Evolutionary conservation across 495 filamentous ascomycete genomes (phyloP).

Genomic region (Letharia lupina): DNA sequence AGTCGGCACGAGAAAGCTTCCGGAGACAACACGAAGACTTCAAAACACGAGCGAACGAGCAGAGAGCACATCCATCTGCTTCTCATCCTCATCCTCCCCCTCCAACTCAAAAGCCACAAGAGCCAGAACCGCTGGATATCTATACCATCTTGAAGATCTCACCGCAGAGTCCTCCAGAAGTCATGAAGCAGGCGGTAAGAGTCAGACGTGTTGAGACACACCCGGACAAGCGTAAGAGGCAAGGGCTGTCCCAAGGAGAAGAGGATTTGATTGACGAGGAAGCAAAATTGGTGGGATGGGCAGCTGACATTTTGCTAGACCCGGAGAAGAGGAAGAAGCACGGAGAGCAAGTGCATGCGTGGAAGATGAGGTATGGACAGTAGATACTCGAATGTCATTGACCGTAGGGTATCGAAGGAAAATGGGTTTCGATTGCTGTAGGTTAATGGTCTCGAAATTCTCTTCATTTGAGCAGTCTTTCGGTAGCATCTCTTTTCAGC

Average conservation of each 20-base stretch:
- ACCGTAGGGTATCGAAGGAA: not conserved
- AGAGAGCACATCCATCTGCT: not conserved
- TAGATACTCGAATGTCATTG: not conserved
- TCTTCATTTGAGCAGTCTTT: not conserved
- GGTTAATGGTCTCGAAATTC: not conserved
- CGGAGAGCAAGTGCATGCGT: conserved; percentile 5
- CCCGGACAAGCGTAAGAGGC: conserved; percentile 10
- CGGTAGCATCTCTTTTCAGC: not conserved
- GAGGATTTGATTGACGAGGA: conserved; percentile 2
- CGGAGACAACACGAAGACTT: not conserved
- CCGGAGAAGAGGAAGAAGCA: conserved; percentile 8
- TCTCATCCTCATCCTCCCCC: not conserved
- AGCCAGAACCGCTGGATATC: not conserved
- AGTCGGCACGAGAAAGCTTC: not conserved
- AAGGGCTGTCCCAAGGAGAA: conserved; percentile 3
- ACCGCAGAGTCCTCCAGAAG: conserved; percentile 4
- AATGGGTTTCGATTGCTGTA: not conserved
- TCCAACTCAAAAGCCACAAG: not conserved
- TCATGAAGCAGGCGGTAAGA: conserved; percentile 7
- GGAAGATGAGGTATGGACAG: not conserved
- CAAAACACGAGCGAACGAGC: not conserved
- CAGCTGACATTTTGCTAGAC: conserved; percentile 15
- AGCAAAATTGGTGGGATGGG: conserved; percentile 14
- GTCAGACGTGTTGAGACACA: conserved; percentile 3
- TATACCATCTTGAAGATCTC: conserved; percentile 8